A percentile compares a stretch with the other conserved stretches of the same genome.
These are phyloP conservation scores for Phenoliferia sp. DNA, from an alignment of 1,284 basidiomycete species.

Conservation along the genomic window DNA sequence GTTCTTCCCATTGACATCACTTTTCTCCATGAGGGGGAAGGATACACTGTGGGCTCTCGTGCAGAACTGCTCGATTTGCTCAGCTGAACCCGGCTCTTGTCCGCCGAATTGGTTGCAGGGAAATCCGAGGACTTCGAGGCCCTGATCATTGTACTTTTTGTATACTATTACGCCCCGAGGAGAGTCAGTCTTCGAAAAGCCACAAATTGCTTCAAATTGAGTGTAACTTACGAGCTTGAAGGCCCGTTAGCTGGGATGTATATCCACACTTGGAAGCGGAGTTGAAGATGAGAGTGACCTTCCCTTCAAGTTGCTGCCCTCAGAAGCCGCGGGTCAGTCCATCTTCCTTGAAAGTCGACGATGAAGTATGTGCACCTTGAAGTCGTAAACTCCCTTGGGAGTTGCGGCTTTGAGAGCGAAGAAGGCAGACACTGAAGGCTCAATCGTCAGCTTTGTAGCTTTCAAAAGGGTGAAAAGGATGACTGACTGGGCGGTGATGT, in stretches of 20 bases:
- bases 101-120: constrained; percentile 42
- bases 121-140: constrained; percentile 41
- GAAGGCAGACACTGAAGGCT: constrained; percentile 35
- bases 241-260: constrained; percentile 16
- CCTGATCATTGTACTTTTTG: constrained; percentile 48
- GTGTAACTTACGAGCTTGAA: background rate
- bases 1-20: constrained; percentile 44
- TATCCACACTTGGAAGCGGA: constrained; percentile 48
- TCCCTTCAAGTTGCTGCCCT: constrained; percentile 47
- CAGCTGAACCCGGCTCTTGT: constrained; percentile 17
- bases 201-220: background rate
- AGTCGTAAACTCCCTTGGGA: constrained; percentile 34
- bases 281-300: constrained; percentile 53
- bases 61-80: constrained; percentile 26
- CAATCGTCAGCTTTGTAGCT: background rate
- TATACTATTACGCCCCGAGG: constrained; percentile 41
- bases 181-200: no score
- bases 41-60: constrained; percentile 34
- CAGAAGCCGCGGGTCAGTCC: background rate
- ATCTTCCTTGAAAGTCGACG: background rate
- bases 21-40: constrained; percentile 37
- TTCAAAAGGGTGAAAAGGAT: no score
- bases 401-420: constrained; percentile 46
- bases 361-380: constrained; percentile 1
- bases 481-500: no score